These are phyloP conservation scores for Nannochloropsis oceanica DNA, from an alignment of 108 stramenopile species.

Conservation along the genomic window DNA sequence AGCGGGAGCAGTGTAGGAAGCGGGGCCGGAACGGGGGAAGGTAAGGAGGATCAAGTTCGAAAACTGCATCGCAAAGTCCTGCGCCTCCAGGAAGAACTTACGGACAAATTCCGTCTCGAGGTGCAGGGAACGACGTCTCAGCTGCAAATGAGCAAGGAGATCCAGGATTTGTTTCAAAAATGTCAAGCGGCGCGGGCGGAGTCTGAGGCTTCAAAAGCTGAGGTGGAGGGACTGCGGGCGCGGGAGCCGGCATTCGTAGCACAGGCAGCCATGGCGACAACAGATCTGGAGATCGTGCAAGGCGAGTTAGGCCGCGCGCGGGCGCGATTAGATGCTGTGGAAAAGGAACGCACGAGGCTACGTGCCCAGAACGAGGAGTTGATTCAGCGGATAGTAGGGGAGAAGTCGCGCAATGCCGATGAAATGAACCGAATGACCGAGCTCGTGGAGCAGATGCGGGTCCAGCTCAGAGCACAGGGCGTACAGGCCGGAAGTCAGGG, in stretches of 20 bases:
- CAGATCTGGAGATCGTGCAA: neutral
- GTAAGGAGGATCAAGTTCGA: neutral
- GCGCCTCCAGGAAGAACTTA: neutral
- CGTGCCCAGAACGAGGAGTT: neutral
- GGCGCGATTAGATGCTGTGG: neutral
- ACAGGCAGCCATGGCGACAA: neutral
- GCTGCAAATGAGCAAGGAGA: neutral
- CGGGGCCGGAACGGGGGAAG: neutral
- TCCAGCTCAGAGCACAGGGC: neutral
- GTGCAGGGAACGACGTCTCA: neutral
- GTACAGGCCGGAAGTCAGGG: neutral
- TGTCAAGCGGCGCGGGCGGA: neutral
- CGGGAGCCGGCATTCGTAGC: neutral
- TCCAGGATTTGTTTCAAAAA: neutral
- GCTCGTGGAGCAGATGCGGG: neutral
- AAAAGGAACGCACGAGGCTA: neutral
- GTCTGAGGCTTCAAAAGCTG: neutral
- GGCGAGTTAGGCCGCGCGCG: neutral
- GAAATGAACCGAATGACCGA: constrained; percentile 37
- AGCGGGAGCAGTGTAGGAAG: neutral
- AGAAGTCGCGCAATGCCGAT: constrained; percentile 16
- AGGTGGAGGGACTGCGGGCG: neutral
- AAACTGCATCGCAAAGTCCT: neutral
- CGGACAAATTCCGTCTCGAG: neutral
- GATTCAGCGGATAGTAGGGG: neutral